phyloP scores from a whole-genome alignment of 345 rosid species.

The Pistacia atlantica region DNA sequence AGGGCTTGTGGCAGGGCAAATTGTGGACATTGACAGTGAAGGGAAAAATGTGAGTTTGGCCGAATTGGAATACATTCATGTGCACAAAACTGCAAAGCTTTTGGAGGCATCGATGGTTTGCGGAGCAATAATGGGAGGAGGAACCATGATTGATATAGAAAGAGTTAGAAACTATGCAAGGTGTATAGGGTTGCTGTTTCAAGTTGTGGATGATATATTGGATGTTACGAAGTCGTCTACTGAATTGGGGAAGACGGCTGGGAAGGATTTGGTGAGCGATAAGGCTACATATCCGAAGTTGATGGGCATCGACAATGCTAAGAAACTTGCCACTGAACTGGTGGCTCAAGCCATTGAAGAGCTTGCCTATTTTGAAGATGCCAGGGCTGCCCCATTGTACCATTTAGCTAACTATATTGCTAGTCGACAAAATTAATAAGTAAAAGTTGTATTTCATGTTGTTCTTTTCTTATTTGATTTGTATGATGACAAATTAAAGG shows the following conservation, averaged over 20 bases:
- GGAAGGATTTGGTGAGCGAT: conserved; percentile 36
- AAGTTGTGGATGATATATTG: conserved; percentile 39
- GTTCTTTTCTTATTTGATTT: background rate
- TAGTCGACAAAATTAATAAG: conserved; percentile 28
- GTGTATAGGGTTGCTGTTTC: conserved; percentile 36
- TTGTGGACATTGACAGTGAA: conserved; percentile 51
- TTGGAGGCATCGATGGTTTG: conserved; percentile 43
- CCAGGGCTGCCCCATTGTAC: conserved; percentile 35
- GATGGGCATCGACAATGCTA: conserved; percentile 38
- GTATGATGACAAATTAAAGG: no score
- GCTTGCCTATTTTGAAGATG: conserved; percentile 32
- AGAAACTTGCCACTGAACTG: conserved; percentile 27
- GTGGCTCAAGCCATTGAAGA: conserved; percentile 33
- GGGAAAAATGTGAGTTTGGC: conserved; percentile 37
- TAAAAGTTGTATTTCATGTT: background rate
- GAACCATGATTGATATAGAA: conserved; percentile 23
- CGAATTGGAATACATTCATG: conserved; percentile 40
- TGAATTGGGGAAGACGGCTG: conserved; percentile 44
- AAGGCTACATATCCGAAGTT: conserved; percentile 47
- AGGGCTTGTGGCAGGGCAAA: conserved; percentile 61
- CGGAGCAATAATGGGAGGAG: conserved; percentile 45
- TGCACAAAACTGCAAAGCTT: conserved; percentile 43
- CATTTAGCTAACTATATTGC: conserved; percentile 36
- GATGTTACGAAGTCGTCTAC: conserved; percentile 37
- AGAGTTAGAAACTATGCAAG: conserved; percentile 37